Evolutionary conservation across 2,329 filamentous ascomycete genomes (phyloP).

Genomic region (Byssoonygena ceratinophila): DNA sequence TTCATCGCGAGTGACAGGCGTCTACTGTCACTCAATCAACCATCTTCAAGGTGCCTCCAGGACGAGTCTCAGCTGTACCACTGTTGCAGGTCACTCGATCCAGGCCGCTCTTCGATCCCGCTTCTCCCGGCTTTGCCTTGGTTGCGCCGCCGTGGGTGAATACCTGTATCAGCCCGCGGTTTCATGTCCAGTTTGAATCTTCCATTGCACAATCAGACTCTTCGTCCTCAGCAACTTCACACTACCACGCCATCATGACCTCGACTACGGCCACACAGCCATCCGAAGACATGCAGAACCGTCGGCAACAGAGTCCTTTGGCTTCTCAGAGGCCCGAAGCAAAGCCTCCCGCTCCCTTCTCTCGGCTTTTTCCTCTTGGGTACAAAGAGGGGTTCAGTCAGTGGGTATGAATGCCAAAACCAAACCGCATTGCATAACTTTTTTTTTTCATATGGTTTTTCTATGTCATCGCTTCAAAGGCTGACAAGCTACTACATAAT

Average conservation of each 20-base stretch:
- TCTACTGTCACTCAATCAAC: slow-evolving; percentile 19
- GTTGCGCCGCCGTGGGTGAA: slow-evolving; percentile 12
- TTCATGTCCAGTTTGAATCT: slow-evolving; percentile 14
- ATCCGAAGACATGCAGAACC: slow-evolving; percentile 23
- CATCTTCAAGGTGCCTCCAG: slow-evolving; percentile 23
- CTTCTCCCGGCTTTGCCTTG: slow-evolving; percentile 11
- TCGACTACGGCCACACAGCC: slow-evolving; percentile 16
- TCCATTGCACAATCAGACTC: slow-evolving; percentile 12
- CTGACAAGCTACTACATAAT: slow-evolving; percentile 14
- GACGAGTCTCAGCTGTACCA: slow-evolving; percentile 19
- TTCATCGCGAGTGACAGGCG: slow-evolving; percentile 12
- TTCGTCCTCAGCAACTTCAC: slow-evolving; percentile 2
- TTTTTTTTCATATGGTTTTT: slow-evolving; percentile 13
- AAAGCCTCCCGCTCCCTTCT: slow-evolving; percentile 27
- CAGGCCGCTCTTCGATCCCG: slow-evolving; percentile 20
- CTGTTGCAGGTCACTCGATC: slow-evolving; percentile 21
- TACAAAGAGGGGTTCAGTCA: slow-evolving; percentile 87
- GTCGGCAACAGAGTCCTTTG: slow-evolving; percentile 17
- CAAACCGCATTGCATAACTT: background rate
- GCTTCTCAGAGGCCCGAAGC: slow-evolving; percentile 24
- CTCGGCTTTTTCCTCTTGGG: slow-evolving; percentile 65
- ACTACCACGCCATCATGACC: slow-evolving; percentile 15
- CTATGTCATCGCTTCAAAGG: slow-evolving; percentile 16
- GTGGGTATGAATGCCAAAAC: slow-evolving; percentile 48
- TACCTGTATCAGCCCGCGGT: slow-evolving; percentile 4